These are phyloP conservation scores for Spizellomyces sp. DNA, from an alignment of 192 early-diverging fungal genomes.

Conservation along the genomic window DNA sequence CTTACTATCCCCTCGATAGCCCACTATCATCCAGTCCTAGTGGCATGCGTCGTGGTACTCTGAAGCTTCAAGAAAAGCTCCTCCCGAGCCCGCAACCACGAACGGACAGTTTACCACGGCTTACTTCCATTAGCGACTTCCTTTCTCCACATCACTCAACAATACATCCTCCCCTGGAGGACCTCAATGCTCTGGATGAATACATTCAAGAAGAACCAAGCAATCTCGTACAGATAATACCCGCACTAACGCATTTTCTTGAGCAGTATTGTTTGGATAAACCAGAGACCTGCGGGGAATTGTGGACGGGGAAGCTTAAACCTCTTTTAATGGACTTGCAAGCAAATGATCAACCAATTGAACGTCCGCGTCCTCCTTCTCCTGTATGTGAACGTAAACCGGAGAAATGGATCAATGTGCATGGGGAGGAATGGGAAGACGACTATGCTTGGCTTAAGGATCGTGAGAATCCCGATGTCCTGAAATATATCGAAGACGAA, in stretches of 20 bases:
- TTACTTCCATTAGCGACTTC: not conserved
- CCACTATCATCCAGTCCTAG: not conserved
- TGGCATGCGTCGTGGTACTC: not conserved
- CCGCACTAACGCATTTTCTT: slow-evolving; percentile 16
- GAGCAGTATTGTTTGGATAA: slow-evolving; percentile 18
- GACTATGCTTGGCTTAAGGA: slow-evolving; percentile 59
- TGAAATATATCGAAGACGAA: slow-evolving; percentile 59
- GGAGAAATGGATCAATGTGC: slow-evolving; percentile 41
- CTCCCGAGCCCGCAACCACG: not conserved
- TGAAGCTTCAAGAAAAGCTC: not conserved
- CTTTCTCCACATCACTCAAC: slow-evolving; percentile 20
- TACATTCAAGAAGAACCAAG: slow-evolving; percentile 33
- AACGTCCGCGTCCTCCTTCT: slow-evolving; percentile 19
- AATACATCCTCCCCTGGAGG: slow-evolving; percentile 30
- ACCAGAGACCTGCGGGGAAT: slow-evolving; percentile 13
- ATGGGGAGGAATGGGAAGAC: slow-evolving; percentile 58
- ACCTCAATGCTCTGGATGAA: slow-evolving; percentile 26
- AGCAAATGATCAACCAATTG: not conserved
- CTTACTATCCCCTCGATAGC: too few species aligned
- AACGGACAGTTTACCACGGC: not conserved
- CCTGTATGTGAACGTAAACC: slow-evolving; percentile 35
- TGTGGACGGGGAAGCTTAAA: slow-evolving; percentile 21
- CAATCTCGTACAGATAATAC: slow-evolving; percentile 30
- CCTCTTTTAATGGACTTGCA: slow-evolving; percentile 3
- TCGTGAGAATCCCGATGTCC: slow-evolving; percentile 53